phyloP scores from a whole-genome alignment of 495 filamentous ascomycete genomes.

The Barbatosphaeria neglecta region DNA sequence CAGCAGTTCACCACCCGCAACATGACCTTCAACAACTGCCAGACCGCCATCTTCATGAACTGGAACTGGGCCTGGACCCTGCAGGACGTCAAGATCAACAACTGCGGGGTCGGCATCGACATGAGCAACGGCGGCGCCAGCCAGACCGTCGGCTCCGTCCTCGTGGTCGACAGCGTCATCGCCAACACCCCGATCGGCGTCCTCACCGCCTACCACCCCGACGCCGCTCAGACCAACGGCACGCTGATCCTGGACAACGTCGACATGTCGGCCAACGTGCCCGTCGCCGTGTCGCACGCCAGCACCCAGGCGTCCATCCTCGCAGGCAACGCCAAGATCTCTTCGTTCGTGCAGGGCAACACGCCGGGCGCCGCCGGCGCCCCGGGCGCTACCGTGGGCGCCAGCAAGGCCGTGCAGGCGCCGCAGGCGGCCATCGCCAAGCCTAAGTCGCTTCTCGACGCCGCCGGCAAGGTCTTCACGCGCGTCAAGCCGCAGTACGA shows the following conservation, averaged over 20 bases:
- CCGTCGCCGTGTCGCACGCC: conserved; percentile 38
- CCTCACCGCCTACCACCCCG: conserved; percentile 58
- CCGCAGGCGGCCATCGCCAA: conserved; percentile 38
- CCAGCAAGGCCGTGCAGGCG: conserved; percentile 39
- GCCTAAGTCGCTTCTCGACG: conserved; percentile 45
- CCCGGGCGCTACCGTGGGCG: conserved; percentile 19
- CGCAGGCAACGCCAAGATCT: conserved; percentile 56
- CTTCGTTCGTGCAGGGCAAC: conserved; percentile 60
- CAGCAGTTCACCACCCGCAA: conserved; percentile 95
- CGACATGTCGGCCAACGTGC: conserved; percentile 47
- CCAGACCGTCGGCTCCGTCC: conserved; percentile 68
- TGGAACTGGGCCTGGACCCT: conserved; percentile 92
- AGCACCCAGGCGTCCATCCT: conserved; percentile 53
- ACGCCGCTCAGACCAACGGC: conserved; percentile 54
- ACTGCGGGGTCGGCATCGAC: conserved; percentile 69
- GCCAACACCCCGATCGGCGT: conserved; percentile 63
- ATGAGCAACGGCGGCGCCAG: conserved; percentile 54
- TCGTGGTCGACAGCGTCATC: conserved; percentile 71
- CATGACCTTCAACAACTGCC: conserved; percentile 76
- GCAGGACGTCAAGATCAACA: conserved; percentile 70
- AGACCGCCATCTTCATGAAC: conserved; percentile 86
- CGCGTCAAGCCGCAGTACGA: conserved; percentile 69
- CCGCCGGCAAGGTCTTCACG: conserved; percentile 46
- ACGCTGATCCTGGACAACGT: conserved; percentile 81
- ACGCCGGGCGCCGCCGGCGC: conserved; percentile 43